phyloP scores from a whole-genome alignment of 1,284 basidiomycete genomes.

The Ceratobasidium sp. region DNA sequence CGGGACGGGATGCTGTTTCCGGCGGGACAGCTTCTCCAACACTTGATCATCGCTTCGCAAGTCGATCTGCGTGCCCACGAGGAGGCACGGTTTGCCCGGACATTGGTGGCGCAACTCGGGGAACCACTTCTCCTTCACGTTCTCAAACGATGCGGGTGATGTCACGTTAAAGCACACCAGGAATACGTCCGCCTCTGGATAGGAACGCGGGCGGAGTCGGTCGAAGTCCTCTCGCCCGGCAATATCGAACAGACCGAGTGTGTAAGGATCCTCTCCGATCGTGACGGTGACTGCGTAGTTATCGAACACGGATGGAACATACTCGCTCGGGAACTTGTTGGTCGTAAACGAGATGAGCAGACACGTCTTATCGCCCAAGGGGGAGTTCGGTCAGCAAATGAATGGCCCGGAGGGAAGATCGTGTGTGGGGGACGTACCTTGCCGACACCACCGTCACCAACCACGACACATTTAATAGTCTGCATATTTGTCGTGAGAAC shows the following conservation, averaged over 20 bases:
- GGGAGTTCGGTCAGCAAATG: neutral
- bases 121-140: constrained; percentile 99
- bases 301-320: constrained; percentile 98
- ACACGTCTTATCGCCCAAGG: constrained; percentile 79
- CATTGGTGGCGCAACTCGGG: constrained; percentile 99
- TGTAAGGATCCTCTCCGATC: constrained; percentile 99
- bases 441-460: constrained; percentile 99
- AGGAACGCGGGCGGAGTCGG: constrained; percentile 97
- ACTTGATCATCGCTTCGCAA: constrained; percentile 93
- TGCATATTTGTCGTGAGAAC: no score
- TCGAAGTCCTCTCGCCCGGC: constrained; percentile 99
- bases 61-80: constrained; percentile 99
- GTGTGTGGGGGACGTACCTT: constrained; percentile 76
- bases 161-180: constrained; percentile 99
- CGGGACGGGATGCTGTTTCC: constrained; percentile 95
- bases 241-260: constrained; percentile 98
- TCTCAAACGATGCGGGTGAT: constrained; percentile 98
- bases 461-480: constrained; percentile 99
- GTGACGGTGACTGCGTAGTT: constrained; percentile 99
- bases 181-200: constrained; percentile 99
- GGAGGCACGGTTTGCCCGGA: constrained; percentile 99
- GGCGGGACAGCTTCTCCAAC: constrained; percentile 93
- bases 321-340: constrained; percentile 98
- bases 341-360: constrained; percentile 99
- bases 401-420: neutral